A percentile compares a stretch with the other conserved stretches of the same genome.
These are phyloP conservation scores for Epichloe gansuensis DNA, from an alignment of 2,329 filamentous ascomycete genomes.

Conservation along the genomic window DNA sequence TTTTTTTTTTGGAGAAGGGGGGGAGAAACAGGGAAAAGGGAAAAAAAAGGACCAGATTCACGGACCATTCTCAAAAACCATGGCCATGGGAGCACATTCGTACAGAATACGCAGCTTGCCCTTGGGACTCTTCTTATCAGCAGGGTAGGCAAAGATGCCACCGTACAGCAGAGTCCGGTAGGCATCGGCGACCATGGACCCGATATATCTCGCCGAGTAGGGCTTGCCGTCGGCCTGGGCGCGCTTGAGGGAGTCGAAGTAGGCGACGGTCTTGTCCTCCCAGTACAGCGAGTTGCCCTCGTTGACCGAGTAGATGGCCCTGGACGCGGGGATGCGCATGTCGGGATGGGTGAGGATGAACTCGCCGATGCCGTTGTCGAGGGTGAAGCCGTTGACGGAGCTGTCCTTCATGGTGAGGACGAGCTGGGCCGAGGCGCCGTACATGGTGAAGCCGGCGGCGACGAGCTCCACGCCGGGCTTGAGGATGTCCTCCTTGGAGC, in stretches of 20 bases:
- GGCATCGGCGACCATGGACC: slow-evolving; percentile 95
- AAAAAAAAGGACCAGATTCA: slow-evolving; percentile 8
- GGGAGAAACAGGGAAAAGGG: background rate
- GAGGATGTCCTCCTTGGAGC: slow-evolving; percentile 74
- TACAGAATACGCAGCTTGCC: slow-evolving; percentile 95
- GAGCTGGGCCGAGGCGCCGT: slow-evolving; percentile 89
- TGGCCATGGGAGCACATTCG: slow-evolving; percentile 94
- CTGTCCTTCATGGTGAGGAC: slow-evolving; percentile 95
- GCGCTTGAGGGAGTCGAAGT: slow-evolving; percentile 81
- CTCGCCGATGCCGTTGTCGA: slow-evolving; percentile 92
- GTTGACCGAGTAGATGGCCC: slow-evolving; percentile 93
- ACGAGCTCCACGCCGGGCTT: slow-evolving; percentile 83
- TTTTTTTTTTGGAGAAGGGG: no score
- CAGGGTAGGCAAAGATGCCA: slow-evolving; percentile 93
- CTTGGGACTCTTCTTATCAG: slow-evolving; percentile 97
- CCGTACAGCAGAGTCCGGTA: slow-evolving; percentile 93
- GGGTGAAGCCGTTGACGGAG: slow-evolving; percentile 90
- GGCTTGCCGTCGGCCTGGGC: slow-evolving; percentile 67
- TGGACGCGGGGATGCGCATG: slow-evolving; percentile 72
- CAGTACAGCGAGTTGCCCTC: slow-evolving; percentile 97
- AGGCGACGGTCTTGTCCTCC: slow-evolving; percentile 74
- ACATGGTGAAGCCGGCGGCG: slow-evolving; percentile 98
- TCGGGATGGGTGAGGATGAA: slow-evolving; percentile 96
- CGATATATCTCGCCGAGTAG: slow-evolving; percentile 91
- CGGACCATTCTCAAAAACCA: slow-evolving; percentile 96